phyloP scores from a whole-genome alignment of 176 grass and related monocot species.

The Zoysia pacifica region DNA sequence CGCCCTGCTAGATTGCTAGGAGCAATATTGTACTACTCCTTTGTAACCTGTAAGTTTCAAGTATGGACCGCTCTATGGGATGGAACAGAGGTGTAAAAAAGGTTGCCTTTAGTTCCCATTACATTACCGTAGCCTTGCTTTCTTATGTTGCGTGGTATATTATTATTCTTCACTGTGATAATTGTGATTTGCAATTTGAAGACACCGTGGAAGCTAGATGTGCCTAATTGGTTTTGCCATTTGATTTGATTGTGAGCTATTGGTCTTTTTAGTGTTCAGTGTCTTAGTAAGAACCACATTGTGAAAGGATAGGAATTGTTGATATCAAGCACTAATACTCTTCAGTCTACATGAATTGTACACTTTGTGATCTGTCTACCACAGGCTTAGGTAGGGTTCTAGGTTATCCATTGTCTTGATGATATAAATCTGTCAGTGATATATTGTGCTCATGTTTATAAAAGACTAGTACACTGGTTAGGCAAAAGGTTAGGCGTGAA shows the following conservation, averaged over 20 bases:
- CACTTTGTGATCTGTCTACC: background rate
- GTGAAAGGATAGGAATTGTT: background rate
- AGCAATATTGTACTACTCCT: background rate
- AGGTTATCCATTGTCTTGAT: background rate
- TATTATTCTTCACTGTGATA: background rate
- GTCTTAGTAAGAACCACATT: background rate
- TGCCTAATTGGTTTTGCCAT: background rate
- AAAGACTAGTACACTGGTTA: background rate
- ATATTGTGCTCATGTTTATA: background rate
- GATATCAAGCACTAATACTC: background rate
- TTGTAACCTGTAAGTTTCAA: slow-evolving; percentile 37
- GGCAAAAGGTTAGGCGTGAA: background rate
- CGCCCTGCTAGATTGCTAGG: slow-evolving; percentile 11
- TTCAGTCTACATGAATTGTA: background rate
- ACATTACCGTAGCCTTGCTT: background rate
- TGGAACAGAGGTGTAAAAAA: slow-evolving; percentile 34
- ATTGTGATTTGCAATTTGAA: background rate
- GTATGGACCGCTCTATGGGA: slow-evolving; percentile 10
- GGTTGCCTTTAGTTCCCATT: slow-evolving; percentile 24
- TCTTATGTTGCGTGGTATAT: background rate
- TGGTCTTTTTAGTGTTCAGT: background rate
- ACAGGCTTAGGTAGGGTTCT: background rate
- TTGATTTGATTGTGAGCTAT: background rate
- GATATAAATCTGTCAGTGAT: background rate
- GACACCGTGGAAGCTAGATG: background rate